Evolutionary conservation across 208 protist species (phyloP).

Genomic region (Leishmania arabica): DNA sequence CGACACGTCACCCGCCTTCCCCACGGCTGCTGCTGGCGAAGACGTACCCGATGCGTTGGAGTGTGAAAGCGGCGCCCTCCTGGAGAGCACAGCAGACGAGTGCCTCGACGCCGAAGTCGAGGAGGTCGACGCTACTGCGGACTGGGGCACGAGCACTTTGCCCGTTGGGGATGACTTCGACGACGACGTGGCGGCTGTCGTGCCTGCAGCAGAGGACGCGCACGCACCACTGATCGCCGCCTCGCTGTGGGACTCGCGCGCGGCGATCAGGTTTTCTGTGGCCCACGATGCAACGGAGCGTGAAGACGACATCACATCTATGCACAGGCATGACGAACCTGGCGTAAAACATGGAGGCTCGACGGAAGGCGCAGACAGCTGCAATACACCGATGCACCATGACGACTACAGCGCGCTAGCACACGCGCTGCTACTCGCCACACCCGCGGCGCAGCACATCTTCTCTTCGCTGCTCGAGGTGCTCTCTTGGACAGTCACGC

Average conservation of each 20-base stretch:
- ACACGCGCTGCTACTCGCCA: slow-evolving; percentile 17
- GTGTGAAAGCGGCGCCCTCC: not conserved
- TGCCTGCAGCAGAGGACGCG: not conserved
- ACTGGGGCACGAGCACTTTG: not conserved
- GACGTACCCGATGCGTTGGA: not conserved
- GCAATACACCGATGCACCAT: not conserved
- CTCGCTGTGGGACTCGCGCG: slow-evolving; percentile 14
- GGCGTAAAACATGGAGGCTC: not conserved
- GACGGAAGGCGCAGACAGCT: not conserved
- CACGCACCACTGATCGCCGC: not conserved
- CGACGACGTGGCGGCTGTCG: not conserved
- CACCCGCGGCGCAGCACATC: slow-evolving; percentile 42
- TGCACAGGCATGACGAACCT: not conserved
- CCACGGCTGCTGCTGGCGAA: not conserved
- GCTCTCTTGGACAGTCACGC: slow-evolving; percentile 30
- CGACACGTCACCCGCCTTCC: not conserved
- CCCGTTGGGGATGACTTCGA: not conserved
- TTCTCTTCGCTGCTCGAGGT: slow-evolving; percentile 64
- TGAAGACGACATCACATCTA: not conserved
- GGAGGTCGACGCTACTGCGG: not conserved
- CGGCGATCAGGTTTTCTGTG: not conserved
- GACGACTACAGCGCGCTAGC: not conserved
- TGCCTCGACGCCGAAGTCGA: not conserved
- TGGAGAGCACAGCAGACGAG: not conserved
- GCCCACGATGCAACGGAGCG: no score